Evolutionary conservation across 108 stramenopile species (phyloP).

Genomic region (Seminavis robusta): DNA sequence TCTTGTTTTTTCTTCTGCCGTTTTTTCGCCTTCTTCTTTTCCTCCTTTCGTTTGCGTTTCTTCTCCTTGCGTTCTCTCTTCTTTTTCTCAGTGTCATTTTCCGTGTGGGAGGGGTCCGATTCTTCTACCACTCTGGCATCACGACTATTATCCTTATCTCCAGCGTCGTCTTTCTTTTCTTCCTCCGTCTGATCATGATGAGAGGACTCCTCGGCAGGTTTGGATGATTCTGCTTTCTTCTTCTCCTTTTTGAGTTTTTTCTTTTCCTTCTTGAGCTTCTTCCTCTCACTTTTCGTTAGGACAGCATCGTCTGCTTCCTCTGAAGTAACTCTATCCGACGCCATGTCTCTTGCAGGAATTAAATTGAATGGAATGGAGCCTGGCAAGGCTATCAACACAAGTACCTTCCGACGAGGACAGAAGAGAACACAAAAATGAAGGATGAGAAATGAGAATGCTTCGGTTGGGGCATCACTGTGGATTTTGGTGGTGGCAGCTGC

Average conservation of each 20-base stretch:
- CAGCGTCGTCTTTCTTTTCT: not conserved
- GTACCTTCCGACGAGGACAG: too few relatives aligned
- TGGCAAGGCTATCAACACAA: too few relatives aligned
- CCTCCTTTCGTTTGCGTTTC: constrained; percentile 22
- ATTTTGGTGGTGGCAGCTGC: too few relatives aligned
- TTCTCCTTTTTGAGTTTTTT: constrained; percentile 16
- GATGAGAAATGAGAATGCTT: too few relatives aligned
- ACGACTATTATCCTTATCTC: not conserved
- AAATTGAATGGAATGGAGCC: too few relatives aligned
- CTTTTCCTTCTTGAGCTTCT: constrained; percentile 5
- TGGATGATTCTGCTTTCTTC: constrained; percentile 1
- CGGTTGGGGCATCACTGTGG: too few relatives aligned
- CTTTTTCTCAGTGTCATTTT: constrained; percentile 6
- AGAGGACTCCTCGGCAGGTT: not conserved
- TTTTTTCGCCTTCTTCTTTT: constrained; percentile 7
- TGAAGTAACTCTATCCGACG: too few relatives aligned
- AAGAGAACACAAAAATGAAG: too few relatives aligned
- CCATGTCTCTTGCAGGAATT: too few relatives aligned
- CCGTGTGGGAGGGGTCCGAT: not conserved
- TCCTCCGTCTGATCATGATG: constrained; percentile 2
- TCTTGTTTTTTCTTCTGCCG: constrained; percentile 15
- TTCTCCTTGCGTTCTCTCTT: constrained; percentile 21
- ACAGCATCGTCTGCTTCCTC: not conserved
- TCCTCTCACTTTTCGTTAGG: not conserved
- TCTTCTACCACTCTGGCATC: not conserved